Evolutionary conservation across 805 yeast species (phyloP).

Genomic region (Myxozyma udenii): DNA sequence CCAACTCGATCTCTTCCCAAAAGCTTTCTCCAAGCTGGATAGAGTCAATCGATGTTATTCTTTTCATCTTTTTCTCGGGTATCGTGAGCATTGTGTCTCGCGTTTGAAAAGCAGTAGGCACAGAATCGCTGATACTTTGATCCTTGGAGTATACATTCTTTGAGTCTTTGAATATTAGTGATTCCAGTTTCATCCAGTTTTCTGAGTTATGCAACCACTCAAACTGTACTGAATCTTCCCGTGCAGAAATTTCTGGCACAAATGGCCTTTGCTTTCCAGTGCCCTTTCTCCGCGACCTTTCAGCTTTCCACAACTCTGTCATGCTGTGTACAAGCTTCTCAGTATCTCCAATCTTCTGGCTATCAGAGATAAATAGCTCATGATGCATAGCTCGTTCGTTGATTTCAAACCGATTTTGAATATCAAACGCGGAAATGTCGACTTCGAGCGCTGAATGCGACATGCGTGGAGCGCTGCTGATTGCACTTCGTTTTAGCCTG

Average conservation of each 20-base stretch:
- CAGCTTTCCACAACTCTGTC: constrained; percentile 56
- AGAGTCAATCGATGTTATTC: background rate
- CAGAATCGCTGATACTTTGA: background rate
- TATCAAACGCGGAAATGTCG: constrained; percentile 61
- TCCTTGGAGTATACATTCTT: background rate
- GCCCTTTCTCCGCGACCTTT: constrained; percentile 25
- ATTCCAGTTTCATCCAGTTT: background rate
- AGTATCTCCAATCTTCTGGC: constrained; percentile 13
- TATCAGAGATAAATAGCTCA: constrained; percentile 44
- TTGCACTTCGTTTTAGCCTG: constrained; percentile 3
- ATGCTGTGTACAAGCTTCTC: constrained; percentile 33
- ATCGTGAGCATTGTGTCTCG: background rate
- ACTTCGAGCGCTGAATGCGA: constrained; percentile 67
- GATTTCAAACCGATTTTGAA: constrained; percentile 53
- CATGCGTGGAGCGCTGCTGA: constrained; percentile 47
- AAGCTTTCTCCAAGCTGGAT: constrained; percentile 10
- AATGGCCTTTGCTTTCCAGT: background rate
- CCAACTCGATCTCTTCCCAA: constrained; percentile 11
- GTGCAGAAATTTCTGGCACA: constrained; percentile 14
- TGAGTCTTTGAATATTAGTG: background rate
- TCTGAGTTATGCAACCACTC: background rate
- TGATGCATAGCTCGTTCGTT: constrained; percentile 50
- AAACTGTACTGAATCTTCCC: background rate
- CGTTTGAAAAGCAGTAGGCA: background rate
- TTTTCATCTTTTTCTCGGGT: background rate